A percentile compares a stretch with the other conserved stretches of the same genome.
Evolutionary conservation across 2,329 filamentous ascomycete species (phyloP).

Genomic region (Metarhizium brunneum): DNA sequence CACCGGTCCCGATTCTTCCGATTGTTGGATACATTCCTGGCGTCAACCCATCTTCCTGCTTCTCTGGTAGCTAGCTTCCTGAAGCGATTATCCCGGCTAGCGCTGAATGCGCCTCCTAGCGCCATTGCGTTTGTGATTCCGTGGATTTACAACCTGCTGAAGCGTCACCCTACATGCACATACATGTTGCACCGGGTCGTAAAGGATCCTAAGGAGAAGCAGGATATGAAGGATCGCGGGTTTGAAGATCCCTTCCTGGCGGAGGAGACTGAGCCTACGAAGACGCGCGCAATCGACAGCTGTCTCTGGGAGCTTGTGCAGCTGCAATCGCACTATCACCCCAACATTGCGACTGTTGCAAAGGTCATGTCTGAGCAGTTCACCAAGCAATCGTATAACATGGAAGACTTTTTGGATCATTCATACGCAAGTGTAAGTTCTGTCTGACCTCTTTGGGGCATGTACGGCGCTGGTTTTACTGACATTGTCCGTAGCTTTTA

Average conservation of each 20-base stretch:
- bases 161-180: constrained; percentile 78
- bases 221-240: constrained; percentile 50
- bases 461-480: neutral
- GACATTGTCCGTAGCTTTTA: constrained; percentile 48
- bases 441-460: neutral
- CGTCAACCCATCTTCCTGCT: constrained; percentile 85
- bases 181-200: constrained; percentile 88
- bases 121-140: constrained; percentile 84
- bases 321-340: constrained; percentile 87
- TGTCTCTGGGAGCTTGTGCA: constrained; percentile 92
- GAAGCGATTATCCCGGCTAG: constrained; percentile 78
- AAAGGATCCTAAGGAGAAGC: constrained; percentile 47
- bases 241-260: constrained; percentile 67
- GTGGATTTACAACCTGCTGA: constrained; percentile 92
- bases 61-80: constrained; percentile 90
- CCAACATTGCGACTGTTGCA: constrained; percentile 87
- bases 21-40: constrained; percentile 80
- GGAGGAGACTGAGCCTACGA: constrained; percentile 70
- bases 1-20: constrained; percentile 91
- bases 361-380: constrained; percentile 96
- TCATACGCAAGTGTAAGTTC: constrained; percentile 62
- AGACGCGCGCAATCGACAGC: constrained; percentile 81
- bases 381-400: constrained; percentile 85
- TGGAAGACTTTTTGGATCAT: constrained; percentile 97
- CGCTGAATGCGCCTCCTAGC: constrained; percentile 80